Evolutionary conservation across 2,329 filamentous ascomycete genomes (phyloP), one percentile per base, ranked within the genome.

Genomic region (Bipolaris gigantea): DNA sequence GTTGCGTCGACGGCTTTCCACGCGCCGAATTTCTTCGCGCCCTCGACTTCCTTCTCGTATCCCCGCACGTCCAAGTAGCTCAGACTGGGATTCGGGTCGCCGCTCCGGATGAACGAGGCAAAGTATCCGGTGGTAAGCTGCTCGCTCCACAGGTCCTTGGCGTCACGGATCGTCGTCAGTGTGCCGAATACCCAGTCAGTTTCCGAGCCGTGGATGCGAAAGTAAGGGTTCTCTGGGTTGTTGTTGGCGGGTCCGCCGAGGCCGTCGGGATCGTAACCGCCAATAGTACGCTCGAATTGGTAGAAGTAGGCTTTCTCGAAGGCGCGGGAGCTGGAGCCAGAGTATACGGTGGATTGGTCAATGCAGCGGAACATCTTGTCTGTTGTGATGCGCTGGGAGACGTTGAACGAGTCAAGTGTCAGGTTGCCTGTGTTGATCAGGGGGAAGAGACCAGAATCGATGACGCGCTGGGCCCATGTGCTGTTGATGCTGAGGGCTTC

Each of bases 281-380:
- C 76, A 60, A 82, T 83, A 0, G 80, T 81, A 40, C 84, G 79
- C 55, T 85, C 81, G 61, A 86, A 82, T 65, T 85, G 81, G 70
- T 86, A 87, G 65, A 80, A 85, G 66, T 82, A 86, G 0, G 83
- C 74, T 5, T 74, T 70, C 25, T 75, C 67, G 62, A 85, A 81
- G 0, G 79, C 77, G 3, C 73, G 70, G 15, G 75, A 77, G 15
- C 65, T 69, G 0, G 79, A 71, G 2, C 79, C 82, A 0, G 81
- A 75, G 62, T 80, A 81, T 6, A 80, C 80, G 2, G 83, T 86
- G 5, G 83, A 83, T 67, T 85, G 79, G 64, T 85, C 82, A 46
- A 83, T 73, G 66, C 84, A 87, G 52, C 83, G 80, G 75, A 85
- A 86, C 8, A 80, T 79, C 47, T 77, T 81, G 66, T 86, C 83